These are phyloP conservation scores for Dentipellis sp. DNA, from an alignment of 768 basidiomycete species.

Conservation along the genomic window DNA sequence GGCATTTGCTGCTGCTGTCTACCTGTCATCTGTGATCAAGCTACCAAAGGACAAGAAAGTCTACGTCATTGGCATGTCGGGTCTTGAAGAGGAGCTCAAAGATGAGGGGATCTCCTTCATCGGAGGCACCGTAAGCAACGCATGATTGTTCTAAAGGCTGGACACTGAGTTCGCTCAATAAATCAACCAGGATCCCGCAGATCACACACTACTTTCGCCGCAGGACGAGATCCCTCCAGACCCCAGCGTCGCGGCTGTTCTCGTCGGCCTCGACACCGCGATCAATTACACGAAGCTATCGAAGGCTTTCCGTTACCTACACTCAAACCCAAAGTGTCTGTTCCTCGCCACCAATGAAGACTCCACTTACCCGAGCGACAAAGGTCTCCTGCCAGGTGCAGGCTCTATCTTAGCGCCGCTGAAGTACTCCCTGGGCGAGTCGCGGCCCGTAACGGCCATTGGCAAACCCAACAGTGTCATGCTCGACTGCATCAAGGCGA, in stretches of 20 bases:
- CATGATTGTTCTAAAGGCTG: slow-evolving; percentile 2
- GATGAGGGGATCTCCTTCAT: slow-evolving; percentile 73
- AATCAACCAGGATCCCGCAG: slow-evolving; percentile 65
- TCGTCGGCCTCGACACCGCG: slow-evolving; percentile 84
- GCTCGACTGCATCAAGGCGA: slow-evolving; percentile 86
- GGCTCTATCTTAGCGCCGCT: slow-evolving; percentile 82
- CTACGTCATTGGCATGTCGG: slow-evolving; percentile 89
- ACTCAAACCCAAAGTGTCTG: slow-evolving; percentile 64
- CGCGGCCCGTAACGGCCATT: slow-evolving; percentile 60
- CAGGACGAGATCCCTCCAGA: slow-evolving; percentile 72
- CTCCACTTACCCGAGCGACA: slow-evolving; percentile 77
- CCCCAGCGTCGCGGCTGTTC: slow-evolving; percentile 77
- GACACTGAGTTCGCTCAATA: slow-evolving; percentile 1
- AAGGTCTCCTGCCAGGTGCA: slow-evolving; percentile 72
- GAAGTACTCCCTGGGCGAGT: slow-evolving; percentile 48
- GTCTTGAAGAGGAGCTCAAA: slow-evolving; percentile 88
- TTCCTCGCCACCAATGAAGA: slow-evolving; percentile 94
- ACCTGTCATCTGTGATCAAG: slow-evolving; percentile 82
- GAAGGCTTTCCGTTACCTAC: slow-evolving; percentile 87
- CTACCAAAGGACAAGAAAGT: slow-evolving; percentile 89
- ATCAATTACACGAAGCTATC: slow-evolving; percentile 93
- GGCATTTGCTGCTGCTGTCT: slow-evolving; percentile 77
- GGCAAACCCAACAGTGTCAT: slow-evolving; percentile 90
- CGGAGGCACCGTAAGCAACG: slow-evolving; percentile 71
- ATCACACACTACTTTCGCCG: slow-evolving; percentile 55